phyloP scores from a whole-genome alignment of 2,329 filamentous ascomycete species.

The Alternaria dauci region DNA sequence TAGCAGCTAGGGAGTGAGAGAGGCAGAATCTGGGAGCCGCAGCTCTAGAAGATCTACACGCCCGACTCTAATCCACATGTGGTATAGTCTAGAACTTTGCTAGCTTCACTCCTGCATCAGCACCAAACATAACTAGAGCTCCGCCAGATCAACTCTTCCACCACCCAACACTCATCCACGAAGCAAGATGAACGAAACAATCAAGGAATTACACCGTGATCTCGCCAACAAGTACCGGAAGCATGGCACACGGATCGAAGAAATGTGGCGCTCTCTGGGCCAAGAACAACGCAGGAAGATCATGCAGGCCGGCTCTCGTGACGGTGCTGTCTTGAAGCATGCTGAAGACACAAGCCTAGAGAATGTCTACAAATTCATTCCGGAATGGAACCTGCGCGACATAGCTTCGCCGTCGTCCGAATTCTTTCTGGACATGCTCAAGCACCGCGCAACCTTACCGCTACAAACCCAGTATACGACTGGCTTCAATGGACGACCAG shows the following conservation, averaged over 20 bases:
- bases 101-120: neutral
- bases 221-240: constrained; percentile 52
- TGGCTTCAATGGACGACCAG: constrained; percentile 42
- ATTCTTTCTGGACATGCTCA: constrained; percentile 51
- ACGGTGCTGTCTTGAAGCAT: constrained; percentile 50
- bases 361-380: constrained; percentile 51
- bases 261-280: constrained; percentile 54
- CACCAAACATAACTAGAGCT: neutral
- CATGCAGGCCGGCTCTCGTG: constrained; percentile 46
- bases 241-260: constrained; percentile 49
- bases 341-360: constrained; percentile 49
- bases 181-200: constrained; percentile 18
- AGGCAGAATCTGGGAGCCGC: too few species aligned
- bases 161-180: neutral
- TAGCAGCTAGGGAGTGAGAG: too few species aligned
- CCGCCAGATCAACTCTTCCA: neutral
- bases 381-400: constrained; percentile 58
- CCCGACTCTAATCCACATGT: too few species aligned
- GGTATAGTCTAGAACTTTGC: too few species aligned
- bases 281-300: constrained; percentile 46
- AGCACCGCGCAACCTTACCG: constrained; percentile 47
- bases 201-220: constrained; percentile 50
- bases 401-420: constrained; percentile 46
- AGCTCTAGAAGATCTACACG: too few species aligned
- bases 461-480: constrained; percentile 16